These are phyloP conservation scores for Leccinum disarticulatum DNA, from an alignment of 768 basidiomycete species.

Conservation along the genomic window DNA sequence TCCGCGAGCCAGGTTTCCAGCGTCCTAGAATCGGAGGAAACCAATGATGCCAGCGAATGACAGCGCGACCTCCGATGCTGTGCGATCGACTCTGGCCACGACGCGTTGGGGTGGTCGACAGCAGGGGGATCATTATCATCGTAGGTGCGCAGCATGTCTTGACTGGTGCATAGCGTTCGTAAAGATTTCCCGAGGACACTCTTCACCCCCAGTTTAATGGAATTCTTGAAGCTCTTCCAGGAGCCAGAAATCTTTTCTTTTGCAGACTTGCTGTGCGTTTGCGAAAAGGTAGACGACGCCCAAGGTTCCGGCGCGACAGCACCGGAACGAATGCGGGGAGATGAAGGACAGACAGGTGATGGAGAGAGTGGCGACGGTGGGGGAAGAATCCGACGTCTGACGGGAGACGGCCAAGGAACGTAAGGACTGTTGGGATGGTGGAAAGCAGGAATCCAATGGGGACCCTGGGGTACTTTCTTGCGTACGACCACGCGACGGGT, in stretches of 20 bases:
- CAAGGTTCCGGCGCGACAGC: conserved; percentile 45
- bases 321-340: conserved; percentile 37
- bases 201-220: conserved; percentile 25
- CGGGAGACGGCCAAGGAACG: conserved; percentile 46
- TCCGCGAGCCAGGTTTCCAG: conserved; percentile 40
- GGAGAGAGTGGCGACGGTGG: conserved; percentile 36
- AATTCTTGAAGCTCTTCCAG: conserved; percentile 36
- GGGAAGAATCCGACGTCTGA: conserved; percentile 43
- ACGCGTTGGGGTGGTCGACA: neutral
- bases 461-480: conserved; percentile 27
- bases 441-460: conserved; percentile 38
- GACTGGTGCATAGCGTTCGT: conserved; percentile 9
- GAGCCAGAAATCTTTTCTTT: conserved; percentile 22
- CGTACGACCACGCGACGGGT: conserved; percentile 9
- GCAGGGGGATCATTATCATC: conserved; percentile 5
- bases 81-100: neutral
- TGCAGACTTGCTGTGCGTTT: conserved; percentile 20
- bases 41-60: conserved; percentile 29
- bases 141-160: conserved; percentile 11
- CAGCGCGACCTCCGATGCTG: neutral
- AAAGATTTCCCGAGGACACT: conserved; percentile 15
- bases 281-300: conserved; percentile 24
- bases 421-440: conserved; percentile 57
- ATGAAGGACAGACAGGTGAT: conserved; percentile 37
- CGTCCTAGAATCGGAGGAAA: conserved; percentile 35